Evolutionary conservation across 2,329 filamentous ascomycete species (phyloP).

Genomic region (Talaromyces sp.): DNA sequence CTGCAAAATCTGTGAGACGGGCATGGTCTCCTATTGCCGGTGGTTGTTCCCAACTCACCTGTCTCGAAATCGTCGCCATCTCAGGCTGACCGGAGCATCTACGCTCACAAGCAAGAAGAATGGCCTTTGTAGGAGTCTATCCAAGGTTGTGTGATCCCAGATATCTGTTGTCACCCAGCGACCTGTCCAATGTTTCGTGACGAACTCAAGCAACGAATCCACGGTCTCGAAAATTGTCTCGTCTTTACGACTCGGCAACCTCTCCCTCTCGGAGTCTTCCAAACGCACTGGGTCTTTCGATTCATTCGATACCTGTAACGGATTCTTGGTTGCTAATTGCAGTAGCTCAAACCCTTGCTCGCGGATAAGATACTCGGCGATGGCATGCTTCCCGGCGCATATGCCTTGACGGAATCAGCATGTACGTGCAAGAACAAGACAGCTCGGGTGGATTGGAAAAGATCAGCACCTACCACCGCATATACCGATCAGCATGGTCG

Average conservation of each 20-base stretch:
- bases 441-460: neutral
- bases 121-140: conserved; percentile 72
- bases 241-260: conserved; percentile 22
- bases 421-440: neutral
- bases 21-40: conserved; percentile 33
- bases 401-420: conserved; percentile 60
- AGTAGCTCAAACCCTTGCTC: conserved; percentile 78
- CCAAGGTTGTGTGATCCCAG: conserved; percentile 67
- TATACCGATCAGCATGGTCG: conserved; percentile 54
- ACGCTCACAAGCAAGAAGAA: conserved; percentile 93
- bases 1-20: conserved; percentile 40
- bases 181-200: conserved; percentile 77
- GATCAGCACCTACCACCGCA: conserved; percentile 44
- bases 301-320: conserved; percentile 23
- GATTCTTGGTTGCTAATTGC: conserved; percentile 49
- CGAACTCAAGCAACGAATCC: conserved; percentile 73
- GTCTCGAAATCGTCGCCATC: conserved; percentile 74
- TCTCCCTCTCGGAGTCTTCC: conserved; percentile 26
- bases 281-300: conserved; percentile 29
- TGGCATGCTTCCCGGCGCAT: conserved; percentile 86
- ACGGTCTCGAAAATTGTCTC: conserved; percentile 56
- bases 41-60: conserved; percentile 53
- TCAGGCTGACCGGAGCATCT: conserved; percentile 79
- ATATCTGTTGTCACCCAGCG: conserved; percentile 86
- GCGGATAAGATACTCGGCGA: conserved; percentile 81